Conservation (phyloP, 768 basidiomycete genomes). For the Naganishia onofrii region DNA sequence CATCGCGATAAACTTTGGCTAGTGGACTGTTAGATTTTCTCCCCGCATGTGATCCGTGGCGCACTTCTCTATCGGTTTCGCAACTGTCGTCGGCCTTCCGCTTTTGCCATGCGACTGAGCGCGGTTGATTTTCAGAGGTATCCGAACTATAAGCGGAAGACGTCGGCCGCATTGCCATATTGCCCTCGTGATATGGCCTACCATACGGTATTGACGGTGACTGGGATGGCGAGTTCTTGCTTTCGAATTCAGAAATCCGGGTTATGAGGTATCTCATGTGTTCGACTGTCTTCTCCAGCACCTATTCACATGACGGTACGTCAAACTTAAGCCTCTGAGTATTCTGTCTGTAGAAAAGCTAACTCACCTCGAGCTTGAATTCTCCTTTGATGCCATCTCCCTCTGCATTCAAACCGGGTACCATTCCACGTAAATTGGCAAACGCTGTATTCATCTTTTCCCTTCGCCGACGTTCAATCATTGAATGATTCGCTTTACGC, state of each 20-base stretch:
- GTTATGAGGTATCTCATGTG: conserved; percentile 70
- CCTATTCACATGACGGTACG: conserved; percentile 30
- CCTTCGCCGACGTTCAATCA: conserved; percentile 87
- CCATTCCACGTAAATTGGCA: conserved; percentile 69
- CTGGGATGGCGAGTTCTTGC: background rate
- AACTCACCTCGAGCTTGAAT: conserved; percentile 82
- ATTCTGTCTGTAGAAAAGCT: too few species aligned
- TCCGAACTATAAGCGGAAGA: background rate
- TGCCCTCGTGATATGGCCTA: background rate
- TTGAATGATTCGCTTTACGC: conserved; percentile 87
- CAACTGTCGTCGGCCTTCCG: background rate
- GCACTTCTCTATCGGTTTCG: background rate
- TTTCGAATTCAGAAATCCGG: conserved; percentile 58
- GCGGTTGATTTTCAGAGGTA: background rate
- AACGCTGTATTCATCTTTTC: conserved; percentile 96
- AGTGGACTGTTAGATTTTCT: background rate
- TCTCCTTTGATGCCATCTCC: conserved; percentile 70
- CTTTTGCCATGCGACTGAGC: background rate
- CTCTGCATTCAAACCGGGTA: conserved; percentile 61
- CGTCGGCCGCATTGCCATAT: background rate
- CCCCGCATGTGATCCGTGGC: too few species aligned
- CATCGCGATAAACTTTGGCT: background rate
- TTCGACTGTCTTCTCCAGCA: conserved; percentile 71
- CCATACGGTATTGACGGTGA: background rate
- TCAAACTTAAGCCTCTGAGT: too few species aligned